Evolutionary conservation across 345 rosid genomes (phyloP), one percentile per base, ranked within the genome.

Genomic region (Gynandropsis gynandra): DNA sequence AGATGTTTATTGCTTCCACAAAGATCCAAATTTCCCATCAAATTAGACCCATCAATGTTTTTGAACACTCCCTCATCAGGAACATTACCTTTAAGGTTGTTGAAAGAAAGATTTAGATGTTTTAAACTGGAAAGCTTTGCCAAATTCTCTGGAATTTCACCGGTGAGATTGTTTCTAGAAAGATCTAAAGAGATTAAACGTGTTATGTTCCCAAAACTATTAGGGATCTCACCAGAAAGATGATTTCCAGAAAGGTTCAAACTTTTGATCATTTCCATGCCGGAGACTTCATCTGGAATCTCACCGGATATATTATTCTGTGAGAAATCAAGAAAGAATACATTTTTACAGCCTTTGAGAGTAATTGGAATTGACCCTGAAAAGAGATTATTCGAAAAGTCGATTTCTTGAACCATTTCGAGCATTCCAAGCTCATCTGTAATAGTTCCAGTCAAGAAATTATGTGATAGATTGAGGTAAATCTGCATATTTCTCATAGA

Each of bases 381-480:
- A 10, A 85, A 68, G 27, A 72, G 65, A 63, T 85, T 89, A 66
- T 73, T 72, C 5, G 95, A 85, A 51, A 89, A 60, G 67, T 89
- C 93, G 58, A 89, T 85, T 54, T 66, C 76, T 69, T 89, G 89
- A 49, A 78, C 77, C 74, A 71, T 81, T 63, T 73, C 72, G 63
- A 85, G 48, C 71, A 9, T 69, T 20, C 97, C 97, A n/a, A 89
- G 74, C 75, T 83, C 89, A 14, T 16, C 56, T 6, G 97, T 89
- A 21, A 83, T 74, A 42, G 47, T 32, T 56, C 95, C 97, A 3
- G 65, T 55, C 45, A 89, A 51, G 29, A 65, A 61, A 58, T 89
- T 89, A 65, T 75, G 41, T 27, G 97, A 85, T 13, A 89, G 59
- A 77, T 89, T 85, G 38, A 89, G 76, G 38, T 61, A 68, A 46